Evolutionary conservation across 345 rosid genomes (phyloP).

Genomic region (Rhodamnia rubescens): DNA sequence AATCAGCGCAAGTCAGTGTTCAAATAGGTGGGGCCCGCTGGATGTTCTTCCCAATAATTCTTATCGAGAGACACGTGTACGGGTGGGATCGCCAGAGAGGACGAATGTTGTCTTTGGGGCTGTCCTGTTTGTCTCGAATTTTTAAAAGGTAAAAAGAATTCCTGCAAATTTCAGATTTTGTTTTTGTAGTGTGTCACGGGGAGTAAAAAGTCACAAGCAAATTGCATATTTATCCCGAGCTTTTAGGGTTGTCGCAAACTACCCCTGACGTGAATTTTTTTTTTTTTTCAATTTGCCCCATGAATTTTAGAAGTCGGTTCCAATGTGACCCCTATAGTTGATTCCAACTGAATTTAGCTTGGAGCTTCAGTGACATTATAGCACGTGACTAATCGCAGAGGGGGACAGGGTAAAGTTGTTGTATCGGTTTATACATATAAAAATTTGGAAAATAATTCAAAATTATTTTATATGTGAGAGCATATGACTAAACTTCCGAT

Average conservation of each 20-base stretch:
- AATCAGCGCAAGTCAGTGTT: background rate
- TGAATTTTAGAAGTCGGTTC: background rate
- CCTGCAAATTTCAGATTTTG: background rate
- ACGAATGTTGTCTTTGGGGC: background rate
- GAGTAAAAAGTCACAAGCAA: background rate
- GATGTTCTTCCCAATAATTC: constrained; percentile 11
- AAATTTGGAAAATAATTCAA: background rate
- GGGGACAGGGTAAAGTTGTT: background rate
- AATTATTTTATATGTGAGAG: background rate
- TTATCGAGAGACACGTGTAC: constrained; percentile 10
- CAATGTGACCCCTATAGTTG: background rate
- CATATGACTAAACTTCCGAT: accelerated
- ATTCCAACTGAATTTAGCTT: background rate
- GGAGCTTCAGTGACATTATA: background rate
- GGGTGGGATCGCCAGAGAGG: background rate
- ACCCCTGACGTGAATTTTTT: background rate
- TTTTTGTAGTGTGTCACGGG: background rate
- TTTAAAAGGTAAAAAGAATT: background rate
- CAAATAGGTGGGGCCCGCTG: constrained; percentile 6
- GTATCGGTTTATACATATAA: background rate
- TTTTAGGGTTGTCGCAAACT: background rate
- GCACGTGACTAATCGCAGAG: background rate
- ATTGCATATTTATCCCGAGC: background rate
- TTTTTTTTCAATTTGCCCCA: background rate
- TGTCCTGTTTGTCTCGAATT: background rate